Base-by-base conservation (phyloP, 805 yeast genomes). In the Wickerhamiella musiphila region DNA sequence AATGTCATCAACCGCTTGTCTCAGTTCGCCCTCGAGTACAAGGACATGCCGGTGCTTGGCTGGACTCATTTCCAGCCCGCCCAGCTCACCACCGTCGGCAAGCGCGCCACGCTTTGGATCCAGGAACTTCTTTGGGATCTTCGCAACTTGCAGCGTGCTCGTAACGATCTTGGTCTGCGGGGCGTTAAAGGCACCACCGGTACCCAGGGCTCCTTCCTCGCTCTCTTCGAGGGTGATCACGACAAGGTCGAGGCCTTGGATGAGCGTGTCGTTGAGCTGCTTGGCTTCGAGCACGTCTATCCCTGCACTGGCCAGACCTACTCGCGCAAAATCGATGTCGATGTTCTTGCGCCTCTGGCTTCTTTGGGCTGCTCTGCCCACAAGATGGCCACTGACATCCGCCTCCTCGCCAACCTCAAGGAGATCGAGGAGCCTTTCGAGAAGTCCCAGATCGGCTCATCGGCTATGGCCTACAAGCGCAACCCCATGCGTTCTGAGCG, bases 11-110 rank as follows among this genome's bases (percentile, higher is more conserved):
- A 84, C 65, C 71, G 94, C 58, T 65, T 90, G 54, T 59, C 82
- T 38, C 63, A 78, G 53, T 90, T 90, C 56, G 96, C 98, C 28
- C 53, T 82, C 42, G 72, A 78, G 56, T 71, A 86, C 66, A 90
- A 90, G 63, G 96, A 90, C 57, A 58, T 84, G 58, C 96, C 98
- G 23, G 94, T 84, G 27, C 68, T 90, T 44, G 98, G 98, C 22
- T 90, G 96, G 96, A 90, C 98, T 36, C 98, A 90, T 60, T 90
- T 90, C 72, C 98, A 90, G 65, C 98, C 98, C 11, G 98, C 98
- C 33, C 98, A 90, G 64, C 71, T 90, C 56, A 86, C 96, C 45
- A 90, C 98, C 21, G 93, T 90, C 41, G 98, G 98, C 56, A 90
- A 90, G 66, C 77, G 98, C 61, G 92, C 93, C 35, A 83, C 95